Percentiles rank a stretch among this genome's conserved stretches.
phyloP scores from a whole-genome alignment of 139 green algal genomes.

The Haematococcus lacustris region DNA sequence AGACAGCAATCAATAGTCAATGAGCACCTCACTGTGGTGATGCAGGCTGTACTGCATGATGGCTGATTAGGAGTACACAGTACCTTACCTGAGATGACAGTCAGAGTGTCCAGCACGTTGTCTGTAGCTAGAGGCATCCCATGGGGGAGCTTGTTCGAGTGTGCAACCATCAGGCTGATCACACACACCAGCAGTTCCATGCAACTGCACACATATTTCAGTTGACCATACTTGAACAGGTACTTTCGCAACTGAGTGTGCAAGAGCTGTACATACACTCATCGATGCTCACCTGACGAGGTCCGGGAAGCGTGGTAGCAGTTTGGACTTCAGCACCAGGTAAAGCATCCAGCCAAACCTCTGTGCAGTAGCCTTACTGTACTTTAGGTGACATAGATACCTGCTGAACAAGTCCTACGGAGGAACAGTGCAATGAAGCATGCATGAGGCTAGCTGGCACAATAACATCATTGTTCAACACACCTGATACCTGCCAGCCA shows the following conservation, averaged over 20 bases:
- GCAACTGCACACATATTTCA: constrained; percentile 31
- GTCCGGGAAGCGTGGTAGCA: constrained; percentile 40
- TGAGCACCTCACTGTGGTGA: no score
- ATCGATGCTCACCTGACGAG: constrained; percentile 31
- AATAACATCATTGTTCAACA: background rate
- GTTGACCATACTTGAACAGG: no score
- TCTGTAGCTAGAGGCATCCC: background rate
- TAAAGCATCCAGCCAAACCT: constrained; percentile 36
- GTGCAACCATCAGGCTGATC: constrained; percentile 29
- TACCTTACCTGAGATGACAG: constrained; percentile 9
- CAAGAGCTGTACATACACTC: background rate
- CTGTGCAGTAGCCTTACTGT: constrained; percentile 27
- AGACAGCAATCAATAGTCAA: no score
- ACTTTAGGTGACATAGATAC: constrained; percentile 12
- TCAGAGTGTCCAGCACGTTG: background rate
- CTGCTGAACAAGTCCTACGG: constrained; percentile 19
- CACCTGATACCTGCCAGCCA: background rate
- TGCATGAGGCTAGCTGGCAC: background rate
- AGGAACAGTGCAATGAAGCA: background rate
- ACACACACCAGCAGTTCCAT: constrained; percentile 44
- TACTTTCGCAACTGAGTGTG: background rate
- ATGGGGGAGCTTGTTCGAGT: constrained; percentile 13
- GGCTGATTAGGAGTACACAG: no score
- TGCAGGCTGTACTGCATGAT: no score
- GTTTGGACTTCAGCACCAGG: constrained; percentile 29